These are phyloP conservation scores for Plasmodium berghei DNA, from an alignment of 169 alveolate species.

Conservation along the genomic window DNA sequence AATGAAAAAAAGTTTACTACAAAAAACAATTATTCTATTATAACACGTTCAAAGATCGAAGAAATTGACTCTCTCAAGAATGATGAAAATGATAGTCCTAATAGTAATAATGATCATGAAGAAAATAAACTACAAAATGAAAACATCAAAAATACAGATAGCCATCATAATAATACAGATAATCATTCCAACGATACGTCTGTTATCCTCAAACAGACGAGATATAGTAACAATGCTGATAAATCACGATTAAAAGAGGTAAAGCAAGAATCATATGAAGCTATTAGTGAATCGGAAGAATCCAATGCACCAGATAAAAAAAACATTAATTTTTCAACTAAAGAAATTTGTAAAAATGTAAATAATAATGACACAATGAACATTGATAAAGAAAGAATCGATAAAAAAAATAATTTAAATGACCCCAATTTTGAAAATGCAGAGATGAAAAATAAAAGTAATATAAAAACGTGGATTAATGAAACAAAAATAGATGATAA, in stretches of 20 bases:
- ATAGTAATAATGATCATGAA: no score
- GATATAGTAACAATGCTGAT: no score
- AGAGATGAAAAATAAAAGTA: constrained; percentile 9
- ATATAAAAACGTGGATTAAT: background rate
- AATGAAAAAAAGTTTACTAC: background rate
- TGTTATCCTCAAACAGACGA: no score
- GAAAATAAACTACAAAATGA: no score
- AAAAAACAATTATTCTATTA: background rate
- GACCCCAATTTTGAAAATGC: background rate
- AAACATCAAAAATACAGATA: no score
- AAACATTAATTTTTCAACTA: background rate
- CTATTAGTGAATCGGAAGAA: no score
- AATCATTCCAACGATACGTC: no score
- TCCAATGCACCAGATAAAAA: no score
- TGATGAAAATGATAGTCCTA: background rate
- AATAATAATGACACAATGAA: constrained; percentile 4
- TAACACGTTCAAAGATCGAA: background rate
- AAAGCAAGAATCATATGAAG: no score
- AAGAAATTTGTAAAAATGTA: constrained; percentile 1
- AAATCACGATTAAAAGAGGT: no score
- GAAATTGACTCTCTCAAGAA: constrained; percentile 1
- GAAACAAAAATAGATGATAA: background rate
- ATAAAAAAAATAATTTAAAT: background rate
- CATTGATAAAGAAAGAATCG: background rate
- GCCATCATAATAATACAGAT: no score